These are phyloP conservation scores for Penicillium brasilianum DNA, from an alignment of 2,329 filamentous ascomycete genomes.

Conservation along the genomic window DNA sequence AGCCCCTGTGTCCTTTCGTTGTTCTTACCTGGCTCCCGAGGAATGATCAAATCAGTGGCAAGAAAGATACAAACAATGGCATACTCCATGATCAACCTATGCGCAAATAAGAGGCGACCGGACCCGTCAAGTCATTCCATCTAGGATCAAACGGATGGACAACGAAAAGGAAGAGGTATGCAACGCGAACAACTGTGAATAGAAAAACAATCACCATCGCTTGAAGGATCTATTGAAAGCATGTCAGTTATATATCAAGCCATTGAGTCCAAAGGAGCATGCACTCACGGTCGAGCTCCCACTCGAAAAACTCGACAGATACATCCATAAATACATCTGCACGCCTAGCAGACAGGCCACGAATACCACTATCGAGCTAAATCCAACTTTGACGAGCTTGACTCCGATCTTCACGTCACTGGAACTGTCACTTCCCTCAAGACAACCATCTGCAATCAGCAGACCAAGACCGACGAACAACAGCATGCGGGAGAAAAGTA, in stretches of 20 bases:
- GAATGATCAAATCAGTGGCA: slow-evolving; percentile 11
- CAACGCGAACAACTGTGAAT: background rate
- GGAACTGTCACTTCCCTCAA: background rate
- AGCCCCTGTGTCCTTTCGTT: background rate
- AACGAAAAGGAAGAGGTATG: background rate
- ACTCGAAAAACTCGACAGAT: background rate
- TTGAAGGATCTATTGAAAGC: background rate
- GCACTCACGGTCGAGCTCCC: background rate
- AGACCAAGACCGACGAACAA: background rate
- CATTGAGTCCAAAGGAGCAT: background rate
- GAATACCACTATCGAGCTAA: background rate
- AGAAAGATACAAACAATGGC: slow-evolving; percentile 14
- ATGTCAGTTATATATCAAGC: background rate
- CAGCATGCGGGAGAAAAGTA: background rate
- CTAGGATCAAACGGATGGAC: background rate
- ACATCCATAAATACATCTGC: background rate
- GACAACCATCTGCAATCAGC: background rate
- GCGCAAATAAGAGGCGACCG: slow-evolving; percentile 27
- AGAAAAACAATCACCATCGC: background rate
- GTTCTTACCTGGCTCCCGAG: background rate
- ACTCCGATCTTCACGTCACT: background rate
- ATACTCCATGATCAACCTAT: slow-evolving; percentile 29
- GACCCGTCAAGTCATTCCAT: slow-evolving; percentile 12
- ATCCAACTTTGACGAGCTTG: background rate
- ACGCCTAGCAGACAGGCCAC: background rate